Base-by-base conservation (phyloP, 106 monocot species). In the Apostasia shenzhenica region DNA sequence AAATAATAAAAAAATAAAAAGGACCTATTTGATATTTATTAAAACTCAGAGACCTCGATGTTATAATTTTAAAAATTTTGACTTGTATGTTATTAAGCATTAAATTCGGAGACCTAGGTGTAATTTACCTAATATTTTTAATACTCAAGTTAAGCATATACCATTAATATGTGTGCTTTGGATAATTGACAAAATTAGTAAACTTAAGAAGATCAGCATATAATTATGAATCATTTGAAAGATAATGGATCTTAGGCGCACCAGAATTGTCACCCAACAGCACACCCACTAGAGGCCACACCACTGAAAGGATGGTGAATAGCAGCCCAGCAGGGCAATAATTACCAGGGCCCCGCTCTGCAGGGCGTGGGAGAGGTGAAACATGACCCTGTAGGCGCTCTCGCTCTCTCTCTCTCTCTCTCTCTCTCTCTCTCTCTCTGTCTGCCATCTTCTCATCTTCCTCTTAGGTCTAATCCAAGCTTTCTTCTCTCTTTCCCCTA, bases 301-400 rank as follows among this genome's bases (percentile, higher is more conserved):
- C 13, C 41, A 47, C 13, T n/a, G 40, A 64, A 14, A 13, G 4
- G 9, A 50, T 49, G 38, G 11, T 7, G 61, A 68, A 43, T 11
- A 11, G 40, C 41, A n/a, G 38, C 43, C 0, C 42, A 12, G 5
- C 13, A 54, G 41, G 37, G 54, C 12, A 68, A 54, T 68, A 68
- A 68, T 68, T 40, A 42, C 6, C 12, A 5, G 13, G 66, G 74
- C 14, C 41, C 74, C 47, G 38, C 40, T 26, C 47, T 65, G 73
- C 73, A 55, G 73, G 67, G 67, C 65, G 64, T 74, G 67, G 66
- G 74, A 74, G 66, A 8, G 67, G 67, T 66, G 61, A 71, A 61
- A 46, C 74, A 74, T 74, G 66, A 67, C 57, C 54, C 67, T 74
- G 74, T 74, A 66, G 74, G 74, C 13, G 3, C 43, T 38, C 47